Percentiles rank a stretch among this genome's conserved stretches.
Conservation (phyloP, 176 grass and related monocot genomes). For the Musa troglodytarum region DNA sequence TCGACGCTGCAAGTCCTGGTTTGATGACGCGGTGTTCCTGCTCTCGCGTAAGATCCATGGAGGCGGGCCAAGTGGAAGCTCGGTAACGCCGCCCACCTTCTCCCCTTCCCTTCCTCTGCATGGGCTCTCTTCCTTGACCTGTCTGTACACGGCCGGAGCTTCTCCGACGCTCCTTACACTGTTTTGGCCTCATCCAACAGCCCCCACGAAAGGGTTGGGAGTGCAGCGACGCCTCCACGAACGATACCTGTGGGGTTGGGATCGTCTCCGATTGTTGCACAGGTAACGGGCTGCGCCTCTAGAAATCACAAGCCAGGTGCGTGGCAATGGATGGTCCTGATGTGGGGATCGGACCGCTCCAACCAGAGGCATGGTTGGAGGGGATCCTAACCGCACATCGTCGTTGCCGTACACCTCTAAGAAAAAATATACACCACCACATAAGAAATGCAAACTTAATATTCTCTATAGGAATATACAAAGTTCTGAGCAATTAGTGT, state of each 20-base stretch:
- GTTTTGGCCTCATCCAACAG: conserved; percentile 81
- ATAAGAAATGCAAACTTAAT: too few species aligned
- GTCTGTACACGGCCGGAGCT: neutral
- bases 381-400: neutral
- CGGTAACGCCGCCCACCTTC: conserved; percentile 37
- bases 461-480: too few species aligned
- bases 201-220: conserved; percentile 66
- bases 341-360: neutral
- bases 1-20: conserved; percentile 26
- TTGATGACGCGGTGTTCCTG: neutral
- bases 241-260: conserved; percentile 10
- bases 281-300: too few species aligned
- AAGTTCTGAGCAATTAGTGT: too few species aligned
- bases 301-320: too few species aligned
- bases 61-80: conserved; percentile 58
- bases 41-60: conserved; percentile 14
- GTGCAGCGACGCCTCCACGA: conserved; percentile 73
- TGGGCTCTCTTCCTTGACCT: conserved; percentile 30
- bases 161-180: conserved; percentile 8
- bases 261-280: neutral
- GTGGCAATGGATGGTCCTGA: neutral
- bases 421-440: too few species aligned
- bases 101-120: conserved; percentile 7
- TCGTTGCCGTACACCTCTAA: too few species aligned
- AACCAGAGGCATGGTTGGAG: neutral